Conservation (phyloP, 331 rosid genomes). For the Ulmus americana region DNA sequence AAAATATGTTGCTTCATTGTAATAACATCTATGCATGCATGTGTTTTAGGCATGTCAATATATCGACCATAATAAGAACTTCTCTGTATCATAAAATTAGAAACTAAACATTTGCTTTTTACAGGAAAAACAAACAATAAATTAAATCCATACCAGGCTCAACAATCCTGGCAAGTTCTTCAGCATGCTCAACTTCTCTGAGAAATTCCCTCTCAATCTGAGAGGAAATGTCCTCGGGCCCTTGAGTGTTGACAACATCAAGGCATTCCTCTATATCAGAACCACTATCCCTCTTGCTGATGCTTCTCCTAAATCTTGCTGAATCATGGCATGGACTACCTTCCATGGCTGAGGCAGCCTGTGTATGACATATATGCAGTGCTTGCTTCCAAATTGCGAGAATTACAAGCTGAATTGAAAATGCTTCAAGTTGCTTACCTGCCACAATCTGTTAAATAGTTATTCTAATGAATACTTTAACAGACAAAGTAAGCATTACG, state of each 20-base stretch:
- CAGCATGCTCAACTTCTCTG: constrained; percentile 78
- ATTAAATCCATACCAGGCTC: constrained; percentile 58
- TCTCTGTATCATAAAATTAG: neutral
- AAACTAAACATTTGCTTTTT: neutral
- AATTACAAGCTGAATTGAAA: constrained; percentile 90
- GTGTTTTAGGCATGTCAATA: no score
- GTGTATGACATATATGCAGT: constrained; percentile 75
- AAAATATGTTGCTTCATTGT: no score
- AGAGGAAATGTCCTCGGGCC: constrained; percentile 50
- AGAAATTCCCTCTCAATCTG: constrained; percentile 79
- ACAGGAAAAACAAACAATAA: neutral
- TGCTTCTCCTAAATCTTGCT: constrained; percentile 56
- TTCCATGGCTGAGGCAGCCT: constrained; percentile 82
- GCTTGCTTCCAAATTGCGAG: constrained; percentile 99
- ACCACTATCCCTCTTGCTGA: constrained; percentile 50
- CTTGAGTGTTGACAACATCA: constrained; percentile 38
- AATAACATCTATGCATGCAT: no score
- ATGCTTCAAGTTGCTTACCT: constrained; percentile 77
- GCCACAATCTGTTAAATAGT: constrained; percentile 41
- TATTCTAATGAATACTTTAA: neutral
- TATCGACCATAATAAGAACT: no score
- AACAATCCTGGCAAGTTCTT: constrained; percentile 76
- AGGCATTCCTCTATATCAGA: constrained; percentile 49
- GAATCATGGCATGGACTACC: constrained; percentile 88
- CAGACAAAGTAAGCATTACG: neutral